Conservation (phyloP, 2,329 filamentous ascomycete genomes). For the Curvularia sp. region DNA sequence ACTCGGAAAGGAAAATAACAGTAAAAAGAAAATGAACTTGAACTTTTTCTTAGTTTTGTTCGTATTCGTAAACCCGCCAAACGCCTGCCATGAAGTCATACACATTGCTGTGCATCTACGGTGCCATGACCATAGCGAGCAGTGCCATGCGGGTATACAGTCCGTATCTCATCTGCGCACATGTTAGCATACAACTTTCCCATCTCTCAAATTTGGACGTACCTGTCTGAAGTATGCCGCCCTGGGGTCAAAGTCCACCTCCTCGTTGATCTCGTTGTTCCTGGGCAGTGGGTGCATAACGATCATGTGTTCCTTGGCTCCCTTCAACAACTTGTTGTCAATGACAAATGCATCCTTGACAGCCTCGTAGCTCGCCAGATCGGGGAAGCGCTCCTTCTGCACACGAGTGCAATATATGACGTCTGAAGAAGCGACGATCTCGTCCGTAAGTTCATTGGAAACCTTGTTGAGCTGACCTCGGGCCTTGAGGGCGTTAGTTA, state of each 20-base stretch:
- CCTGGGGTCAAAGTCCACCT: slow-evolving; percentile 96
- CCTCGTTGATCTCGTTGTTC: slow-evolving; percentile 91
- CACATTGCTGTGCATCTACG: slow-evolving; percentile 32
- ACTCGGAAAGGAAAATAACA: slow-evolving; percentile 4
- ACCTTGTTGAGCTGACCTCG: slow-evolving; percentile 81
- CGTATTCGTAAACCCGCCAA: slow-evolving; percentile 24
- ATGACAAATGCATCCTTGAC: slow-evolving; percentile 90
- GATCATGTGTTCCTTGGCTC: slow-evolving; percentile 91
- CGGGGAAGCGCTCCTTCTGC: slow-evolving; percentile 95
- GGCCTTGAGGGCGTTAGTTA: slow-evolving; percentile 73
- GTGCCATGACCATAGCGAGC: slow-evolving; percentile 87
- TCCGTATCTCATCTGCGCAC: slow-evolving; percentile 87
- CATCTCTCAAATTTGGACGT: slow-evolving; percentile 52
- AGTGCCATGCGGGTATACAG: slow-evolving; percentile 98
- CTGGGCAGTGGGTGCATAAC: slow-evolving; percentile 95
- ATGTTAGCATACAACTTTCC: slow-evolving; percentile 52
- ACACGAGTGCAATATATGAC: slow-evolving; percentile 97
- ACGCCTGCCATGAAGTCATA: slow-evolving; percentile 17
- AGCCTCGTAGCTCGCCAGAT: slow-evolving; percentile 78
- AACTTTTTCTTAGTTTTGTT: slow-evolving; percentile 14
- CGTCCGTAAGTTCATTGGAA: slow-evolving; percentile 79
- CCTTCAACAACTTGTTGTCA: slow-evolving; percentile 86
- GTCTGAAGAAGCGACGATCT: slow-evolving; percentile 85
- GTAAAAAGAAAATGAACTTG: slow-evolving; percentile 4
- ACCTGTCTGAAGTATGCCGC: slow-evolving; percentile 99